phyloP scores from a whole-genome alignment of 176 grass and related monocot genomes.

The Zoysia pacifica region DNA sequence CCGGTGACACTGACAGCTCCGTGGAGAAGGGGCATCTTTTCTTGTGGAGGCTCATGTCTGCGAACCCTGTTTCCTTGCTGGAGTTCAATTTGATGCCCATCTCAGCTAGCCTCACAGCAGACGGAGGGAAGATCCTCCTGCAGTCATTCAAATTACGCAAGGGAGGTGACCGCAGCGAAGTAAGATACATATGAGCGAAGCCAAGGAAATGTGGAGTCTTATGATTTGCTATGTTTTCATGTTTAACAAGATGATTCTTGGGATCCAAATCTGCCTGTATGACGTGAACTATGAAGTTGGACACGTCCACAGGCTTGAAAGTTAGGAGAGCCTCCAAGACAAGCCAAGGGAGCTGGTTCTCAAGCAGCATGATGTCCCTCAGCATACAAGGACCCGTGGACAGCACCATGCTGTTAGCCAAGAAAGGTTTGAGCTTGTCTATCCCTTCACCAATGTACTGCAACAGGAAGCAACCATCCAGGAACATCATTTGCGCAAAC shows the following conservation, averaged over 20 bases:
- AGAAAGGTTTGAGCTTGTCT: background rate
- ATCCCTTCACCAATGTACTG: background rate
- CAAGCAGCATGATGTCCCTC: slow-evolving; percentile 20
- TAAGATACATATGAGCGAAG: no score
- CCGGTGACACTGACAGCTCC: background rate
- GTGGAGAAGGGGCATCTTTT: background rate
- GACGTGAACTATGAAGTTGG: background rate
- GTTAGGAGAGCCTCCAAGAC: background rate
- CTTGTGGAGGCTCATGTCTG: background rate
- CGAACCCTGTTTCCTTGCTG: background rate
- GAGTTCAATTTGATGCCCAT: background rate
- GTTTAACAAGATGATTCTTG: background rate
- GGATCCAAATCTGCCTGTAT: accelerated
- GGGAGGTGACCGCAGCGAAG: no score
- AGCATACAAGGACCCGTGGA: background rate
- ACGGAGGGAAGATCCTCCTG: no score
- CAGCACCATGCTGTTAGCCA: background rate
- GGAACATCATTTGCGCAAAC: no score
- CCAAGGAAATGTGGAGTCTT: no score
- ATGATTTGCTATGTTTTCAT: no score
- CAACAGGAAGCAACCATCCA: background rate
- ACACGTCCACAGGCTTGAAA: background rate
- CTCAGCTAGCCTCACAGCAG: no score
- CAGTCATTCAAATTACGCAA: no score
- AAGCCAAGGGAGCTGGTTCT: slow-evolving; percentile 23